Evolutionary conservation across 2,329 filamentous ascomycete species (phyloP).

Genomic region (Cercospora sesami): DNA sequence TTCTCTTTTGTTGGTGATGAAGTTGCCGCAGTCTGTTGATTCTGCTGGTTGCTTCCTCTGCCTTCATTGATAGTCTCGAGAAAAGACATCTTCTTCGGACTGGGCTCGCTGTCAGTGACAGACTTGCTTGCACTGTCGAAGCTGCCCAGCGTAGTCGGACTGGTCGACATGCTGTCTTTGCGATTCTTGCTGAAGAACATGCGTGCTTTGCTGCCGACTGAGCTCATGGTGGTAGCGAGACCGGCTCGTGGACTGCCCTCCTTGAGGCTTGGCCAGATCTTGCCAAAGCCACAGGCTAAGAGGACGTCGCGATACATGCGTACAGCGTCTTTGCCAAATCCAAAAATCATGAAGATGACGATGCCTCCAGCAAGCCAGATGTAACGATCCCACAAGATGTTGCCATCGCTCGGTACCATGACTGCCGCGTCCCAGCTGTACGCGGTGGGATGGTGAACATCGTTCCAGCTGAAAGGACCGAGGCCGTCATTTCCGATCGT

Average conservation of each 20-base stretch:
- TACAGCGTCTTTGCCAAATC: constrained; percentile 61
- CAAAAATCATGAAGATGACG: constrained; percentile 64
- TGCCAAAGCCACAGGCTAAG: constrained; percentile 44
- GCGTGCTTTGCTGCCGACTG: constrained; percentile 34
- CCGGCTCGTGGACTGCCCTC: constrained; percentile 14
- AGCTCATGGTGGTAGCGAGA: constrained; percentile 24
- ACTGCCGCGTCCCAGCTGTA: constrained; percentile 51
- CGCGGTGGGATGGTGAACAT: constrained; percentile 49
- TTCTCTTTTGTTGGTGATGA: constrained; percentile 5
- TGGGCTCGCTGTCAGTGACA: constrained; percentile 19
- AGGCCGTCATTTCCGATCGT: constrained; percentile 44
- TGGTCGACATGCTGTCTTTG: constrained; percentile 13
- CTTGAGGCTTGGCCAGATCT: constrained; percentile 28
- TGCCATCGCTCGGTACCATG: constrained; percentile 49
- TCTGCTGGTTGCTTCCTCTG: neutral
- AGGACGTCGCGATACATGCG: constrained; percentile 54
- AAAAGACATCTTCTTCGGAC: constrained; percentile 28
- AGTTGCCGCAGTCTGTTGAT: neutral
- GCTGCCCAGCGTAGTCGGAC: constrained; percentile 9
- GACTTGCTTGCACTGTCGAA: constrained; percentile 17
- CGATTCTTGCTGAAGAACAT: constrained; percentile 27
- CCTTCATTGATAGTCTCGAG: constrained; percentile 29
- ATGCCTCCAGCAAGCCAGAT: constrained; percentile 56
- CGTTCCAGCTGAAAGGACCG: constrained; percentile 50
- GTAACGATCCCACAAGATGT: constrained; percentile 58